Conservation (phyloP, 2,329 filamentous ascomycete species). For the Colletotrichum neosansevieriae region DNA sequence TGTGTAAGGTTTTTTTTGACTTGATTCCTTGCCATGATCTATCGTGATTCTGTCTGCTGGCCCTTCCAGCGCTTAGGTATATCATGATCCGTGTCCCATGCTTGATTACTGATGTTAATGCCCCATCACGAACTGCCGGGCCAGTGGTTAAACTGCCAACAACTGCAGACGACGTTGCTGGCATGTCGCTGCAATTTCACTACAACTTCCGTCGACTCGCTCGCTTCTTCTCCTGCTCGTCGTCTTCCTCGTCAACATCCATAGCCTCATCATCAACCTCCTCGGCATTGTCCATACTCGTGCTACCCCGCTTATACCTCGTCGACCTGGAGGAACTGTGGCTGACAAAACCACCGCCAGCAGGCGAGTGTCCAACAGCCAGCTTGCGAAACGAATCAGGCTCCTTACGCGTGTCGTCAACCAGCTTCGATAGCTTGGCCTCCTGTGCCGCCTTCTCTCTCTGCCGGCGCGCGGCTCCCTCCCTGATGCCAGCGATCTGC, state of each 20-base stretch:
- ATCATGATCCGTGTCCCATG: background rate
- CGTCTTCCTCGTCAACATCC: constrained; percentile 67
- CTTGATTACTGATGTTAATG: background rate
- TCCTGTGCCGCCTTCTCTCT: constrained; percentile 62
- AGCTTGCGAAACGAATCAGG: constrained; percentile 41
- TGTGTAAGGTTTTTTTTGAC: constrained; percentile 4
- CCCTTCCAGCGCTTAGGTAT: background rate
- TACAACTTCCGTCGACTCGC: constrained; percentile 65
- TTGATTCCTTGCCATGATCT: constrained; percentile 22
- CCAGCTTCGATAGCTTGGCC: constrained; percentile 60
- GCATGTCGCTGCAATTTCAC: no score
- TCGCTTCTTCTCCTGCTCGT: constrained; percentile 61
- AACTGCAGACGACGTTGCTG: no score
- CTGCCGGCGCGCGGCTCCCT: constrained; percentile 65
- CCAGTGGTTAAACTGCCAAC: background rate
- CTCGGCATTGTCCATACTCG: constrained; percentile 54
- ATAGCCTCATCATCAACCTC: constrained; percentile 62
- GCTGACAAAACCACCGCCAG: constrained; percentile 27
- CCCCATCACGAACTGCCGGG: background rate
- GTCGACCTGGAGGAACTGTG: constrained; percentile 45
- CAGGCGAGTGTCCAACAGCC: constrained; percentile 30
- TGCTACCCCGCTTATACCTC: constrained; percentile 41
- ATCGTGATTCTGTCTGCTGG: constrained; percentile 20
- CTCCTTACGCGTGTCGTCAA: constrained; percentile 58
- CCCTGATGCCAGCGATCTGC: constrained; percentile 77